Base-by-base conservation (phyloP, 345 rosid species). In the Citrus cavaleriei region DNA sequence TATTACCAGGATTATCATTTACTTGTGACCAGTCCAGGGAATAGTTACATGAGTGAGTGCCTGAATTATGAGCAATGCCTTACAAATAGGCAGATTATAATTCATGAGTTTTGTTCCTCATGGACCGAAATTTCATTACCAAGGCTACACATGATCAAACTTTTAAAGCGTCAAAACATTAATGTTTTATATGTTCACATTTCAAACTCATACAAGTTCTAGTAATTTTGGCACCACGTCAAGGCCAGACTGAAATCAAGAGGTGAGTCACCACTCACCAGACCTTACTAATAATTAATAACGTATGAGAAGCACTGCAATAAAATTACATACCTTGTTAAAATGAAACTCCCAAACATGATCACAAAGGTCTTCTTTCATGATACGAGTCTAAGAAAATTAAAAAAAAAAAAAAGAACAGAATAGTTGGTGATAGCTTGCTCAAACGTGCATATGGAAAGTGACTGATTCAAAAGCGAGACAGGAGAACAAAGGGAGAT, bases 341-440 rank as follows among this genome's bases (percentile, higher is more conserved):
- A 87, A 86, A 81, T 87, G 94, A 74, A 89, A 89, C 65, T 87
- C 91, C 94, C 92, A 90, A 40, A 70, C 84, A 81, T 90, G 92
- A 75, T 87, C 92, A 54, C 90, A 89, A 4, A 90, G 85, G 78
- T 90, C 91, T 60, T 87, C 91, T 84, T 75, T 87, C 80, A 72
- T 75, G 73, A 91, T 91, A 70, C 90, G 87, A 67, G 30, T 78
- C 94, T 91, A 87, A 59, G 65, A 88, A 76, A 28, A 25, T 25
- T 25, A 28, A 28, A 64, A 25, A 68, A 30, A 32, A 38, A 18
- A 60, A 66, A 64, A 46, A 28, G 14, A 18, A 27, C 34, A 19
- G 2, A 63, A 22, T 32, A 32, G 34, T 4, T 32, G 34, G 34
- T 32, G 34, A 32, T 32, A 7, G 30, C 40, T 2, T 40, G 27